Evolutionary conservation across 176 grass and related monocot genomes (phyloP).

Genomic region (Raddia guianensis): DNA sequence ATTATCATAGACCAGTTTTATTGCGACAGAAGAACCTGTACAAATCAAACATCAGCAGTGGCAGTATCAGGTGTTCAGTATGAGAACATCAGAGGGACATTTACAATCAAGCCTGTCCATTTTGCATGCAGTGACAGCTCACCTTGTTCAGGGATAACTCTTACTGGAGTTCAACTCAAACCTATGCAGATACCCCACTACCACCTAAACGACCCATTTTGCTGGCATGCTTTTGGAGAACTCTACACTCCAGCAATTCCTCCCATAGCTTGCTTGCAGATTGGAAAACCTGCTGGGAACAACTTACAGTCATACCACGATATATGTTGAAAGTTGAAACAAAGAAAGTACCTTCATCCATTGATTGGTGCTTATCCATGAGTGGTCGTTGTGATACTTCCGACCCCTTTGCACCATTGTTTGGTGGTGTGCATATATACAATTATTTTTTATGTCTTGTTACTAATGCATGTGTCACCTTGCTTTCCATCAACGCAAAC

Average conservation of each 20-base stretch:
- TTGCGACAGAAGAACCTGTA: conserved; percentile 70
- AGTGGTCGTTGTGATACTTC: conserved; percentile 65
- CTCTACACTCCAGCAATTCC: conserved; percentile 75
- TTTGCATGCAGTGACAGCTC: conserved; percentile 88
- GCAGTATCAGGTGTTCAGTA: conserved; percentile 80
- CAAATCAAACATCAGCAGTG: conserved; percentile 82
- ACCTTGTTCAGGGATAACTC: conserved; percentile 89
- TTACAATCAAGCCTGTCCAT: conserved; percentile 85
- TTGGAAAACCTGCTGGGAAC: conserved; percentile 89
- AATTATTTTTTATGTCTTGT: conserved; percentile 48
- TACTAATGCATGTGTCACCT: conserved; percentile 21
- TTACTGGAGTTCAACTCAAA: conserved; percentile 76
- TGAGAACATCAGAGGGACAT: conserved; percentile 89
- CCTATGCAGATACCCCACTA: conserved; percentile 65
- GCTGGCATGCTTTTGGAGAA: conserved; percentile 91
- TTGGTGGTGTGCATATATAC: conserved; percentile 76
- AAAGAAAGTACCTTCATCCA: conserved; percentile 35
- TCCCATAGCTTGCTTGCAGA: conserved; percentile 82
- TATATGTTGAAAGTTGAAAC: conserved; percentile 81
- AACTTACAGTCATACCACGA: conserved; percentile 76
- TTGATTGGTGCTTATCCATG: conserved; percentile 49
- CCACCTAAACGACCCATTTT: conserved; percentile 89
- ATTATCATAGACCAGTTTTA: conserved; percentile 98
- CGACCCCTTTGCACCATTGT: conserved; percentile 75
- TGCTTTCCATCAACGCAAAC: conserved; percentile 37